Conservation (phyloP, 2,329 filamentous ascomycete species). For the Clonostachys sp. region DNA sequence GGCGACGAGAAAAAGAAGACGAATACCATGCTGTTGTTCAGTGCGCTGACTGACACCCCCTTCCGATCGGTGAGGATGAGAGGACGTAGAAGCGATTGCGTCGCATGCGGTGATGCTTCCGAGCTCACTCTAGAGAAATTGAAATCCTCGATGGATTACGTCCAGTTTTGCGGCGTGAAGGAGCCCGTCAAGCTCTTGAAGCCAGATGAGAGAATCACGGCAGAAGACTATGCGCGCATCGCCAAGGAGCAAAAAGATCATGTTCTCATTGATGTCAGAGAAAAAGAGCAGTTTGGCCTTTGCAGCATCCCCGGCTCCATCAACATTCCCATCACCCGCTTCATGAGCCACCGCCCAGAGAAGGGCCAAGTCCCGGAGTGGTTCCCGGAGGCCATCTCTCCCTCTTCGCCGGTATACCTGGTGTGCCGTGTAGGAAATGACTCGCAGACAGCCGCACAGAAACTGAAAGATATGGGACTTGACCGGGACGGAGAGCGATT, state of each 20-base stretch:
- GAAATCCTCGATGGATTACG: constrained; percentile 68
- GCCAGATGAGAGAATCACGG: constrained; percentile 64
- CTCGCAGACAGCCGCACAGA: constrained; percentile 65
- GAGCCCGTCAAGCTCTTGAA: constrained; percentile 50
- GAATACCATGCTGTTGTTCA: constrained; percentile 39
- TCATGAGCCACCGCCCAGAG: constrained; percentile 44
- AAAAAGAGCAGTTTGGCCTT: constrained; percentile 79
- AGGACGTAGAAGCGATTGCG: constrained; percentile 63
- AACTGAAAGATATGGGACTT: constrained; percentile 58
- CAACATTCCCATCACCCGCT: constrained; percentile 58
- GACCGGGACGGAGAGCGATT: constrained; percentile 46
- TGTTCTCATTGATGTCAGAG: constrained; percentile 76
- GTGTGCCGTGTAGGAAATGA: constrained; percentile 76
- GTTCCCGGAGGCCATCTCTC: constrained; percentile 23
- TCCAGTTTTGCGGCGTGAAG: constrained; percentile 74
- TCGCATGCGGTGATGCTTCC: constrained; percentile 65
- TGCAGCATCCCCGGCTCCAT: constrained; percentile 71
- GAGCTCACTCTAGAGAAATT: constrained; percentile 61
- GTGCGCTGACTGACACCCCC: constrained; percentile 30
- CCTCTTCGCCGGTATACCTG: constrained; percentile 58
- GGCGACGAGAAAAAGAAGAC: constrained; percentile 11
- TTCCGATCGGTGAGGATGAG: constrained; percentile 78
- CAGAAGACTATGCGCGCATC: constrained; percentile 48
- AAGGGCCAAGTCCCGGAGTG: constrained; percentile 15
- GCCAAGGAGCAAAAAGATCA: constrained; percentile 23